Evolutionary conservation across 2,329 filamentous ascomycete genomes (phyloP), one percentile per base, ranked within the genome.

Genomic region (Aspergillus felis): DNA sequence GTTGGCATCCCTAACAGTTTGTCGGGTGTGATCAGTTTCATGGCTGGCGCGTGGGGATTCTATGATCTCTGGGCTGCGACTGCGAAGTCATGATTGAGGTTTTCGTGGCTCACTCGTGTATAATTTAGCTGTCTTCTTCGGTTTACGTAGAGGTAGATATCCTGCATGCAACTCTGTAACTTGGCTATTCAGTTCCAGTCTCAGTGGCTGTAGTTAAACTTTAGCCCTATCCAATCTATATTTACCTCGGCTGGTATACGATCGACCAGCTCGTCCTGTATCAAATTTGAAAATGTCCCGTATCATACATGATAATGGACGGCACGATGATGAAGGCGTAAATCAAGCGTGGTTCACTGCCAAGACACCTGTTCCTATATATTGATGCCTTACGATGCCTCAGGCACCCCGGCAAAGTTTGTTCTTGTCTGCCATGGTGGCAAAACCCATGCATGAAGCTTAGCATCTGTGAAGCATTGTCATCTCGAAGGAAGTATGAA

Each of bases 21-120:
- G 68, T 77, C 87, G 27, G 87, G 85, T 0, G 66, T 84, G 25
- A 76, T 85, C 53, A 87, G 87, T 6, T 80, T 78, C 50, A 67
- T 80, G 59, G 81, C 80, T 14, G 78, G 76, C 3, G 67, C 74
- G 57, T 77, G 77, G 68, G 76, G 74, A 12, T 67, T 81, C 55
- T 71, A 69, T 57, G 76, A 77, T 63, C 57, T 74, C 12, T 83
- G 80, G 81, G 74, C 67, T 56, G 71, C 69, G 14, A 78, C 75
- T 41, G 72, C 67, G 22, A 64, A 62, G 51, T 53, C 56, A 29
- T 60, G 58, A 41, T 25, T n/a, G 9, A 8, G 38, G 27, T 50
- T 60, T 25, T 58, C 28, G 32, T 51, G 42, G 46, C 35, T 28
- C 50, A 47, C 44, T 22, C 51, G 50, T 14, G 42, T 58, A 51